Percentiles rank a stretch among this genome's conserved stretches.
phyloP scores from a whole-genome alignment of 176 grass and related monocot species.

The Zoysia pacifica region DNA sequence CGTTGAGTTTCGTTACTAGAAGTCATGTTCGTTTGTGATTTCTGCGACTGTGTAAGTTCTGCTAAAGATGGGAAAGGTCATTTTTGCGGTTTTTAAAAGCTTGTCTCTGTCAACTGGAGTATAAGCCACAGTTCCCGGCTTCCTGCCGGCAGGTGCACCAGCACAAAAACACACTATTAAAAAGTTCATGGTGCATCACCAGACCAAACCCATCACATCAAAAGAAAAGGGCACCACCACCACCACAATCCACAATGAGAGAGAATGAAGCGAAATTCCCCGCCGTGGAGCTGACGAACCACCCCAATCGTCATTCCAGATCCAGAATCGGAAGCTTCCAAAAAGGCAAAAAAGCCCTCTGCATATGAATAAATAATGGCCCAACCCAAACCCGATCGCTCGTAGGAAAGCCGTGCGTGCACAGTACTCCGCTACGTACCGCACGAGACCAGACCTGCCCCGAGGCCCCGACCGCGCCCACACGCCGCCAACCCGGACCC shows the following conservation, averaged over 20 bases:
- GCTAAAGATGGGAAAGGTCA: no score
- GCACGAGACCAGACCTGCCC: not conserved
- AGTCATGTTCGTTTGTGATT: no score
- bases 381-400: not conserved
- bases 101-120: no score
- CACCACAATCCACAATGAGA: not conserved
- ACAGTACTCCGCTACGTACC: not conserved
- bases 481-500: constrained; percentile 51
- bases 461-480: constrained; percentile 26
- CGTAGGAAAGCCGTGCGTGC: not conserved
- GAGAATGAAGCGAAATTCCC: constrained; percentile 45
- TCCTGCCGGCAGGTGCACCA: constrained; percentile 23
- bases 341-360: constrained; percentile 19
- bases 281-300: constrained; percentile 25
- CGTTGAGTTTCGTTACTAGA: no score
- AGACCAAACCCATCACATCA: not conserved
- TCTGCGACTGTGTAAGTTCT: no score
- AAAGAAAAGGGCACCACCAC: constrained; percentile 24
- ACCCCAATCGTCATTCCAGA: constrained; percentile 6
- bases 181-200: not conserved
- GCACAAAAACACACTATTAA: constrained; percentile 21
- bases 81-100: no score
- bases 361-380: no score
- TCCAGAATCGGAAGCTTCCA: constrained; percentile 49
- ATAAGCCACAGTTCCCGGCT: not conserved